Conservation (phyloP, 306 rosid species). For the Lagenaria siceraria region DNA sequence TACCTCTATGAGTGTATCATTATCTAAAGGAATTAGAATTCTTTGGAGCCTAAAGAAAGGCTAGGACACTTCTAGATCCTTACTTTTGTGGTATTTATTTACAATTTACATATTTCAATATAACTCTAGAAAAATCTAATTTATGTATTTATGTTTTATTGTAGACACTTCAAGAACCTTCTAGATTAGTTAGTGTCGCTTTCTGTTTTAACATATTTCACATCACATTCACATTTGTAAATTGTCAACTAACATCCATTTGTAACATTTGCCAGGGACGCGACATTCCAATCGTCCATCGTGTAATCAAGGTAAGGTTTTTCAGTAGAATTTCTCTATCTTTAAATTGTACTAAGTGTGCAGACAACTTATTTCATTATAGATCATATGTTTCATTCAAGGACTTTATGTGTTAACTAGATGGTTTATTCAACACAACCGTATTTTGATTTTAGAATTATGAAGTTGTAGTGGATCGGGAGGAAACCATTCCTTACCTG, state of each 20-base stretch:
- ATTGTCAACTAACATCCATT: constrained; percentile 10
- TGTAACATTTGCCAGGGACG: constrained; percentile 40
- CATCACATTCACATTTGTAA: neutral
- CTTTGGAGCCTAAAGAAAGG: no score
- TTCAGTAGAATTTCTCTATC: constrained; percentile 1
- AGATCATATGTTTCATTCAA: neutral
- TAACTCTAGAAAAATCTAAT: no score
- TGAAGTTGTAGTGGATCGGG: neutral
- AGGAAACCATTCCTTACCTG: neutral
- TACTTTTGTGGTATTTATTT: no score
- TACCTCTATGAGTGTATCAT: no score
- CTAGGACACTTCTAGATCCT: no score
- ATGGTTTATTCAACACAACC: neutral
- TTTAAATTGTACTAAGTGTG: neutral
- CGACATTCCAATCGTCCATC: constrained; percentile 69
- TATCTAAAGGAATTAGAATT: no score
- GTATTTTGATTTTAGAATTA: neutral
- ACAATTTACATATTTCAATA: no score
- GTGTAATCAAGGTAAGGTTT: constrained; percentile 50
- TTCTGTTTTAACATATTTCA: no score
- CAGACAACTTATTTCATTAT: neutral
- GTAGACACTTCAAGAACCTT: no score
- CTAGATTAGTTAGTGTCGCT: no score
- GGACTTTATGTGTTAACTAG: neutral
- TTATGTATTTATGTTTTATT: no score